Conservation (phyloP, 176 grass and related monocot species). For the Oryza nivara region DNA sequence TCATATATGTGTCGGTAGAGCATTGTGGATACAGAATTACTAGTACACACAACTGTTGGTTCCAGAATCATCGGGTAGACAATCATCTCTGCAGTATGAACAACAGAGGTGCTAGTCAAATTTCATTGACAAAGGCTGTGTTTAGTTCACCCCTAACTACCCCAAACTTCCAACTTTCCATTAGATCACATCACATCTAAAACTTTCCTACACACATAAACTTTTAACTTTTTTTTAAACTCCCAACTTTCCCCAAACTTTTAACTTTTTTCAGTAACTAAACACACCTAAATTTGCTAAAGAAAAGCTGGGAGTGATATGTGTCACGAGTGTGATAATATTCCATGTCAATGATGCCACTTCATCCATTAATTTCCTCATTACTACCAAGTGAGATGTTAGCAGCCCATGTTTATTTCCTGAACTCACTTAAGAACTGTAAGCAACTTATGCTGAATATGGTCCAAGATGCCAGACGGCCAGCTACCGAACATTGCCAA, state of each 20-base stretch:
- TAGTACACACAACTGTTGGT: background rate
- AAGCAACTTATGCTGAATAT: slow-evolving; percentile 23
- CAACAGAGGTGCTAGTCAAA: no score
- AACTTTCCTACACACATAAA: no score
- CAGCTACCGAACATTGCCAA: slow-evolving; percentile 20
- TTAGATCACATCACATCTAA: no score
- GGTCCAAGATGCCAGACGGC: background rate
- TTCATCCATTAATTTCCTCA: background rate
- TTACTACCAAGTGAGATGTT: background rate
- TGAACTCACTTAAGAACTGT: background rate
- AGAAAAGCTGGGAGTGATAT: background rate
- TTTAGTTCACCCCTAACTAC: no score
- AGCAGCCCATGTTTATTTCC: slow-evolving; percentile 15
- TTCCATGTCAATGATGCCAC: background rate
- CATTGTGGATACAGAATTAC: no score
- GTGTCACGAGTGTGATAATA: background rate
- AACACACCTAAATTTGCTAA: background rate
- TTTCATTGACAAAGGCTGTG: background rate
- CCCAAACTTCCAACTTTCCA: no score
- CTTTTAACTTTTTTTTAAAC: no score
- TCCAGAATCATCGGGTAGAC: slow-evolving; percentile 20
- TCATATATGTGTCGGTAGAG: background rate
- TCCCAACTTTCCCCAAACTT: no score
- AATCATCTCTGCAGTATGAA: no score
- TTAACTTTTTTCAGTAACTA: no score